These are phyloP conservation scores for Pseudotulostoma volvatum DNA, from an alignment of 495 filamentous ascomycete genomes.

Conservation along the genomic window DNA sequence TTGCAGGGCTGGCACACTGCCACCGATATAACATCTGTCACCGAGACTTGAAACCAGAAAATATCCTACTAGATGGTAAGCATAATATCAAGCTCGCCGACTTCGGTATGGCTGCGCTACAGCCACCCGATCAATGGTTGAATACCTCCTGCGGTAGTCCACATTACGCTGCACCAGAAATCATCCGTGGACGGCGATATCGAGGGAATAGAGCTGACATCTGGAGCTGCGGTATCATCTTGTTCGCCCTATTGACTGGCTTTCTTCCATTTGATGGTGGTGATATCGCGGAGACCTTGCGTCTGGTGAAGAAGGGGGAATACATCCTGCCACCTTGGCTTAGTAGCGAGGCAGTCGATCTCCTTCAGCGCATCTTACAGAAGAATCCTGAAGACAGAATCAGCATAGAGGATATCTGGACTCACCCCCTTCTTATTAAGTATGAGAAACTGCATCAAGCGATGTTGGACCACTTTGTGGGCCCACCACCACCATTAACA, in stretches of 20 bases:
- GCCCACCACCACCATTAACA: constrained; percentile 34
- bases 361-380: constrained; percentile 60
- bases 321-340: constrained; percentile 57
- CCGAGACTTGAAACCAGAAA: constrained; percentile 92
- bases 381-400: constrained; percentile 61
- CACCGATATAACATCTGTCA: constrained; percentile 91
- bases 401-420: constrained; percentile 61
- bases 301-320: constrained; percentile 49
- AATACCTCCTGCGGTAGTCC: constrained; percentile 88
- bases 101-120: constrained; percentile 93
- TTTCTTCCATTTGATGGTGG: constrained; percentile 69
- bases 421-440: constrained; percentile 63
- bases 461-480: constrained; percentile 33
- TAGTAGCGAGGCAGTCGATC: constrained; percentile 53
- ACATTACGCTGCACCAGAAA: constrained; percentile 88
- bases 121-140: constrained; percentile 58
- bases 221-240: constrained; percentile 87
- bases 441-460: constrained; percentile 50
- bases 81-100: constrained; percentile 80
- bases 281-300: constrained; percentile 38
- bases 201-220: constrained; percentile 74
- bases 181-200: constrained; percentile 56
- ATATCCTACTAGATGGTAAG: constrained; percentile 64
- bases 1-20: constrained; percentile 80
- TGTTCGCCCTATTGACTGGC: constrained; percentile 69